phyloP scores from a whole-genome alignment of 306 rosid species.

The Quillaja saponaria region DNA sequence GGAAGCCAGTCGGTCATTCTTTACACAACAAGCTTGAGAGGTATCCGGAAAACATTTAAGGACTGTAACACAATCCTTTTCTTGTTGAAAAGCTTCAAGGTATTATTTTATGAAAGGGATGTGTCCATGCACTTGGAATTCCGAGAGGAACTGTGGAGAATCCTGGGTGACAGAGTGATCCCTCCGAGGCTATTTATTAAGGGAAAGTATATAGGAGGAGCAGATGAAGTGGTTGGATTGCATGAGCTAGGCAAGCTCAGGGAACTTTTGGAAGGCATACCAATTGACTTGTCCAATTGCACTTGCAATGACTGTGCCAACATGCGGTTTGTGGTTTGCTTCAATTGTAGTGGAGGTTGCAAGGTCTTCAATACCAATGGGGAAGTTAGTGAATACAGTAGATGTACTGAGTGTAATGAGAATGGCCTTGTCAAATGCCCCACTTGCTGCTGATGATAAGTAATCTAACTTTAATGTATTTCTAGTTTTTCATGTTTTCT shows the following conservation, averaged over 20 bases:
- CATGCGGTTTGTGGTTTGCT: conserved; percentile 63
- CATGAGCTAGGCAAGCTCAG: conserved; percentile 79
- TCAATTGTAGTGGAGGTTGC: conserved; percentile 73
- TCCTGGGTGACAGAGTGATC: conserved; percentile 64
- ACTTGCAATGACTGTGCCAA: conserved; percentile 67
- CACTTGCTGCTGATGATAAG: conserved; percentile 56
- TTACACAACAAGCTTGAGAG: conserved; percentile 85
- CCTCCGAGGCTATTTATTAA: conserved; percentile 90
- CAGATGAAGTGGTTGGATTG: conserved; percentile 77
- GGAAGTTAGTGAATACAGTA: conserved; percentile 33
- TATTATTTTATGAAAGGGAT: conserved; percentile 72
- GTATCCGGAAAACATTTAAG: conserved; percentile 81
- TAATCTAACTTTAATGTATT: conserved; percentile 17
- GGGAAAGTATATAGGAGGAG: conserved; percentile 92
- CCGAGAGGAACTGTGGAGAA: conserved; percentile 77
- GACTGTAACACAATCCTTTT: conserved; percentile 68
- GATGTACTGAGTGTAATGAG: conserved; percentile 79
- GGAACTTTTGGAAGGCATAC: conserved; percentile 77
- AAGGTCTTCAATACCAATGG: conserved; percentile 48
- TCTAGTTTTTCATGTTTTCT: conserved; percentile 16
- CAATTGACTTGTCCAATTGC: conserved; percentile 26
- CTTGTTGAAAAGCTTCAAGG: conserved; percentile 69
- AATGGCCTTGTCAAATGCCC: conserved; percentile 84
- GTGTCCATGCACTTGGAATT: conserved; percentile 77
- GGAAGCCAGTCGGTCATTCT: conserved; percentile 61